Evolutionary conservation across 495 filamentous ascomycete species (phyloP).

Genomic region (Podospora anserina): DNA sequence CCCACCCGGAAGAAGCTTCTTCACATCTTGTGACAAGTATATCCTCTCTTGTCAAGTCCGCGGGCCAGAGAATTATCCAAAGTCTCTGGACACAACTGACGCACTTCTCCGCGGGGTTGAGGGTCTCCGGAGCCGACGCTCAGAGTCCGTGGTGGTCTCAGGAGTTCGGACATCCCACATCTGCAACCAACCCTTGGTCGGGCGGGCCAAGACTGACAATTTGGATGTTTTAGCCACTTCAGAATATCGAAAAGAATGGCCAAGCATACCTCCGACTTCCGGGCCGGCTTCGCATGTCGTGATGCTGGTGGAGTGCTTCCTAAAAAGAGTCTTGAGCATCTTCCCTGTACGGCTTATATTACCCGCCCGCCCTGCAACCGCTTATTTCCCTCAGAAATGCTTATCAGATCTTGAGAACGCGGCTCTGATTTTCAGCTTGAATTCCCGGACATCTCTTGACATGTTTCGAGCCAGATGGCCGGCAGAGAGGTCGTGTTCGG

Average conservation of each 20-base stretch:
- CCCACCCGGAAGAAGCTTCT: neutral
- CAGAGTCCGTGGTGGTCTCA: constrained; percentile 1
- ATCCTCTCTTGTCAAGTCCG: neutral
- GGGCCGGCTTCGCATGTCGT: constrained; percentile 24
- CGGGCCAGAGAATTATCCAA: neutral
- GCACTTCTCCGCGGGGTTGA: constrained; percentile 14
- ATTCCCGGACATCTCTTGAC: neutral
- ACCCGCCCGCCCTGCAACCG: constrained; percentile 7
- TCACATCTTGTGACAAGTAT: neutral
- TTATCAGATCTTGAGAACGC: neutral
- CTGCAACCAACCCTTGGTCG: neutral
- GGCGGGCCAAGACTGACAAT: constrained; percentile 26
- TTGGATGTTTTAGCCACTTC: constrained; percentile 8
- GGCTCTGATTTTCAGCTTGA: neutral
- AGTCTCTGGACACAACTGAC: neutral
- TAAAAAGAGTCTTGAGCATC: constrained; percentile 8
- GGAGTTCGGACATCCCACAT: neutral
- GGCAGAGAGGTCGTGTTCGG: neutral
- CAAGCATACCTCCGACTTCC: constrained; percentile 22
- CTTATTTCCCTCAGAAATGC: constrained; percentile 2
- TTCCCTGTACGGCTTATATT: constrained; percentile 14
- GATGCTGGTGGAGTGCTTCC: constrained; percentile 2
- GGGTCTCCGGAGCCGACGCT: constrained; percentile 4
- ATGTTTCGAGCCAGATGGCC: neutral
- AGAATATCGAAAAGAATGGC: neutral